Percentiles rank a stretch among this genome's conserved stretches.
Evolutionary conservation across 1,284 basidiomycete species (phyloP).

Genomic region (Trametes pubescens): DNA sequence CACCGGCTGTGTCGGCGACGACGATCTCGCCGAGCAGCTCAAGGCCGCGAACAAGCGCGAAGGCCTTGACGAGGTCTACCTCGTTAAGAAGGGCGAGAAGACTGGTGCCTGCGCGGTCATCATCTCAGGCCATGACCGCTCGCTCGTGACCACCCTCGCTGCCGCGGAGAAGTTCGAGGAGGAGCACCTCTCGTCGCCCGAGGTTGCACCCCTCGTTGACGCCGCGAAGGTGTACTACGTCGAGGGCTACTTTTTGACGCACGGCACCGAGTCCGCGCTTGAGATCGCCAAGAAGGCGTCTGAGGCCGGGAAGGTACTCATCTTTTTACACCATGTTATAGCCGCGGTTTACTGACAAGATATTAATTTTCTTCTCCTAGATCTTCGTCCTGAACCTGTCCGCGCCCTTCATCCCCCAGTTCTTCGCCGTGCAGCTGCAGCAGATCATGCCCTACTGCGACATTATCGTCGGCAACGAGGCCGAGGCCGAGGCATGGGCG

Average conservation of each 20-base stretch:
- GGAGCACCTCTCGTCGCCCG: constrained; percentile 81
- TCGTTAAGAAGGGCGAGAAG: constrained; percentile 85
- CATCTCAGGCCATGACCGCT: constrained; percentile 93
- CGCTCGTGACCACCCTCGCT: constrained; percentile 90
- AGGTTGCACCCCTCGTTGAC: constrained; percentile 81
- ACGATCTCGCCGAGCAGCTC: constrained; percentile 90
- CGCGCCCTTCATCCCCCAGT: constrained; percentile 97
- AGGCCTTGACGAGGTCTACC: constrained; percentile 90
- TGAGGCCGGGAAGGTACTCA: constrained; percentile 73
- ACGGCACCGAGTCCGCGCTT: constrained; percentile 82
- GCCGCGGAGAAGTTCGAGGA: constrained; percentile 91
- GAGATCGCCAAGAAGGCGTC: constrained; percentile 87
- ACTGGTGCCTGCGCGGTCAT: constrained; percentile 98
- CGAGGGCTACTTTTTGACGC: constrained; percentile 98
- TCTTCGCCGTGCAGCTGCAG: constrained; percentile 88
- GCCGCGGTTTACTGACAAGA: constrained; percentile 15
- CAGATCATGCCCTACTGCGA: constrained; percentile 86
- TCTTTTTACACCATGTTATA: neutral
- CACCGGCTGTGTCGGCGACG: constrained; percentile 94
- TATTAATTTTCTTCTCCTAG: constrained; percentile 49
- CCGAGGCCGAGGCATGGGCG: constrained; percentile 92
- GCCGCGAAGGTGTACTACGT: constrained; percentile 92
- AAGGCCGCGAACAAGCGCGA: constrained; percentile 94
- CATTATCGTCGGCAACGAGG: constrained; percentile 93
- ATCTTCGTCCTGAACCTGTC: constrained; percentile 94